phyloP scores from a whole-genome alignment of 306 rosid genomes.

The Arachis hypogaea region DNA sequence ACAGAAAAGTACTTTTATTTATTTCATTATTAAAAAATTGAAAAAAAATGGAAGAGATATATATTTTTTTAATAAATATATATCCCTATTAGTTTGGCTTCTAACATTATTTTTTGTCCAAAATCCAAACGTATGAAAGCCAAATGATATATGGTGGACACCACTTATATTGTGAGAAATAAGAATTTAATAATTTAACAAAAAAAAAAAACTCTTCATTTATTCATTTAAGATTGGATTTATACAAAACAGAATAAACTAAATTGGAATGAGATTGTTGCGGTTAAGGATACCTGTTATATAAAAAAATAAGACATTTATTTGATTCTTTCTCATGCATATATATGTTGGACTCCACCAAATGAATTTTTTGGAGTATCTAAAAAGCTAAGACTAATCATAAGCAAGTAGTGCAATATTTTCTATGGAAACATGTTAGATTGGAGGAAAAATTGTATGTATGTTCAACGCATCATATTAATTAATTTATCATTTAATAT shows the following conservation, averaged over 20 bases:
- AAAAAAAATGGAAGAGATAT: background rate
- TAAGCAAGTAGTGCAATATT: conserved; percentile 46
- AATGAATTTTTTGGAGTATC: conserved; percentile 24
- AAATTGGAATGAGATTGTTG: conserved; percentile 51
- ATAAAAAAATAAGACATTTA: conserved; percentile 39
- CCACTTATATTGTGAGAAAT: conserved; percentile 37
- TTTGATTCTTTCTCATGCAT: conserved; percentile 37
- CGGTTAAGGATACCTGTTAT: conserved; percentile 67
- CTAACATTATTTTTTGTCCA: conserved; percentile 29
- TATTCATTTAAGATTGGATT: background rate
- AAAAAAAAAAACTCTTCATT: too few relatives aligned
- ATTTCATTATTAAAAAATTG: background rate
- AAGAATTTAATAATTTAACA: background rate
- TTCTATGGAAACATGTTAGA: conserved; percentile 32
- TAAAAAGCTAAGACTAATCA: conserved; percentile 42
- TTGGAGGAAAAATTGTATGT: conserved; percentile 33
- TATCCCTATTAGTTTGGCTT: conserved; percentile 38
- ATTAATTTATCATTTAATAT: background rate
- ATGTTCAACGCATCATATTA: background rate
- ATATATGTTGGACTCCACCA: conserved; percentile 54
- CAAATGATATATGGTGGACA: conserved; percentile 37
- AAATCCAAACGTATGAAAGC: conserved; percentile 36
- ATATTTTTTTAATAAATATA: background rate
- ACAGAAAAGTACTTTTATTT: background rate
- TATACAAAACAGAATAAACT: background rate